phyloP scores from a whole-genome alignment of 2,329 filamentous ascomycete species.

The Alternaria brassicicola region DNA sequence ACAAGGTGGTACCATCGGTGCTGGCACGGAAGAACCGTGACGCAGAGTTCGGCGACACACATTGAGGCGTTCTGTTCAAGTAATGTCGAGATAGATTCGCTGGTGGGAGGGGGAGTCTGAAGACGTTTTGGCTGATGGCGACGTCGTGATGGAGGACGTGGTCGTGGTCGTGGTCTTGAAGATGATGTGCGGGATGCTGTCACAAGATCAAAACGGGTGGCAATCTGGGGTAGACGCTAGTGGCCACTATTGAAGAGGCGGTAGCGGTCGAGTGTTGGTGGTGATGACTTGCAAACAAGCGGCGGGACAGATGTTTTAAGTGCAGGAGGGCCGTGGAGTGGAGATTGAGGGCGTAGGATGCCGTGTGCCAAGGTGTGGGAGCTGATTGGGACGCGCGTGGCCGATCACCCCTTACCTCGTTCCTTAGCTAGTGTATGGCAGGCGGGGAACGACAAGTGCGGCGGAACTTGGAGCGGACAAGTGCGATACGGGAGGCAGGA shows the following conservation, averaged over 20 bases:
- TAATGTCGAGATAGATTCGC: constrained; percentile 34
- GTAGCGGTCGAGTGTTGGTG: constrained; percentile 12
- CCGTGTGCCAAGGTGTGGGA: constrained; percentile 33
- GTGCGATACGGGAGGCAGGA: constrained; percentile 16
- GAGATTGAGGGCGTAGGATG: constrained; percentile 14
- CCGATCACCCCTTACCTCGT: constrained; percentile 24
- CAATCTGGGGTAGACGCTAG: constrained; percentile 31
- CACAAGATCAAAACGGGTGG: constrained; percentile 29
- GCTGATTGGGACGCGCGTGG: constrained; percentile 33
- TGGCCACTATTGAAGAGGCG: constrained; percentile 25
- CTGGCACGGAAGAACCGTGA: constrained; percentile 54
- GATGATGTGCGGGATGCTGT: constrained; percentile 13
- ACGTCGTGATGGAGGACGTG: constrained; percentile 33
- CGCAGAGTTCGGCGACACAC: constrained; percentile 59
- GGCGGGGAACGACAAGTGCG: constrained; percentile 21
- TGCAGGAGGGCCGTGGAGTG: constrained; percentile 27
- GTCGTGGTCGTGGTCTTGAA: constrained; percentile 16
- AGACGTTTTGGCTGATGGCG: constrained; percentile 20
- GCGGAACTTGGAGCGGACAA: constrained; percentile 24
- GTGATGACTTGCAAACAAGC: constrained; percentile 12
- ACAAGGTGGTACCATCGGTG: constrained; percentile 59
- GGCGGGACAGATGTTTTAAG: constrained; percentile 29
- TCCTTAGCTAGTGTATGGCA: constrained; percentile 12
- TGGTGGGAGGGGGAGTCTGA: constrained; percentile 28
- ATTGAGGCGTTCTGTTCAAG: constrained; percentile 45